Base-by-base conservation (phyloP, 495 filamentous ascomycete species). In the Astrothelium subdiscretum region DNA sequence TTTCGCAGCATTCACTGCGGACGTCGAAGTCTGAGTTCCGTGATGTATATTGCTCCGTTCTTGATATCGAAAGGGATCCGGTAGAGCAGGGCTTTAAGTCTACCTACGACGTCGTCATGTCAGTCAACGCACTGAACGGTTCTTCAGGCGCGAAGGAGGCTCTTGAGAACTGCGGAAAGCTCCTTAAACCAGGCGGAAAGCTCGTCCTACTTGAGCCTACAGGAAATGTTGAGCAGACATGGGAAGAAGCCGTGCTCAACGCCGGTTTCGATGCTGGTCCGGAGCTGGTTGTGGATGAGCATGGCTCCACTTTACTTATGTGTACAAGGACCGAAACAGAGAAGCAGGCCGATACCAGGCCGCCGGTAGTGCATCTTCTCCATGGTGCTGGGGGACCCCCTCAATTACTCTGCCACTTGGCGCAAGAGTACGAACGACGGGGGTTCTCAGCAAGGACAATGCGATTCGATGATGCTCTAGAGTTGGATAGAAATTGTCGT, bases 11-110 rank as follows among this genome's bases (percentile, higher is more conserved):
- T 67, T 69, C 40, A 32, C 22, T 15, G 65, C 65, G 12, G 31
- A 59, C 31, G 58, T 48, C 2, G 40, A 63, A 67, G 40, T 22
- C 29, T 8, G 22, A 18, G 8, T 58, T 48, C 32, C 32, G 40
- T 10, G 59, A 32, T 13, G 35, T 67, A 20, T 22, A 57, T 8
- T 69, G 59, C 52, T 38, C 60, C 13, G 58, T 26, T 31, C 59
- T 69, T 0, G 63, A 69, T 58, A 63, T 67, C n/a, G 65, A 67
- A 40, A 31, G 58, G n/a, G 65, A 69, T 48, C 67, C 67, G 1
- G 13, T 31, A 8, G 63, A 44, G 5, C 65, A 69, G 59, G 65
- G 65, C 1, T 67, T 65, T 35, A 51, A 67, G 51, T 2, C 26
- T 13, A 60, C 29, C 15, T 69, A 65, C 58, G 67, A 69, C 31